phyloP scores from a whole-genome alignment of 169 alveolate species.

The Babesia sp. region DNA sequence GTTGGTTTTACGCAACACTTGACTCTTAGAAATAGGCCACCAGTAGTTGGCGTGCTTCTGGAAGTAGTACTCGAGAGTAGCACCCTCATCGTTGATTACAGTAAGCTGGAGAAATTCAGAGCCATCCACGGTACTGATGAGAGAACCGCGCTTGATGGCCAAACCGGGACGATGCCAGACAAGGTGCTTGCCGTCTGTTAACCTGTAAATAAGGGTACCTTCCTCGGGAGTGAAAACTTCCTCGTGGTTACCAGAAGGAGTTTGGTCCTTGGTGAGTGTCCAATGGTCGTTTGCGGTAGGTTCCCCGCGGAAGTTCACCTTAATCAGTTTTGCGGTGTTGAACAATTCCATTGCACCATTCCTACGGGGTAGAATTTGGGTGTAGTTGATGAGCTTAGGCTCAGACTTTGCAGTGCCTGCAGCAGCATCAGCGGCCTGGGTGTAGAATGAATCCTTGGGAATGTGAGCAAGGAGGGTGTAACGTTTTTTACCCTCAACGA shows the following conservation, averaged over 20 bases:
- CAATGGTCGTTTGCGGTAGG: constrained; percentile 9
- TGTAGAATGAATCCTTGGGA: background rate
- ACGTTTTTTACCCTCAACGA: background rate
- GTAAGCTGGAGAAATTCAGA: background rate
- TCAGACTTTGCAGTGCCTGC: background rate
- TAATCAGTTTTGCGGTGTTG: background rate
- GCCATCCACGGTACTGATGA: constrained; percentile 7
- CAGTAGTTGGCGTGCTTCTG: background rate
- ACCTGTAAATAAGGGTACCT: constrained; percentile 1
- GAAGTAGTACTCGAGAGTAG: constrained; percentile 6
- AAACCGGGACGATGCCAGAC: constrained; percentile 21
- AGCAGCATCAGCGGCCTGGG: background rate
- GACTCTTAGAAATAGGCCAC: background rate
- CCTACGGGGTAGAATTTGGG: background rate
- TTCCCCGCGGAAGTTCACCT: constrained; percentile 11
- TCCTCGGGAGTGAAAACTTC: background rate
- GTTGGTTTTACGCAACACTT: background rate
- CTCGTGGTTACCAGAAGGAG: background rate
- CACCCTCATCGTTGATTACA: constrained; percentile 12
- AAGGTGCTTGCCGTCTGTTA: background rate
- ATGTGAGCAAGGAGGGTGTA: constrained; percentile 12
- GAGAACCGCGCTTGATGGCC: constrained; percentile 2
- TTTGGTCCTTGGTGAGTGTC: background rate
- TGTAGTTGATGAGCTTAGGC: background rate
- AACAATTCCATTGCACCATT: background rate